Conservation (phyloP, 768 basidiomycete genomes). For the Clavulina sp. region DNA sequence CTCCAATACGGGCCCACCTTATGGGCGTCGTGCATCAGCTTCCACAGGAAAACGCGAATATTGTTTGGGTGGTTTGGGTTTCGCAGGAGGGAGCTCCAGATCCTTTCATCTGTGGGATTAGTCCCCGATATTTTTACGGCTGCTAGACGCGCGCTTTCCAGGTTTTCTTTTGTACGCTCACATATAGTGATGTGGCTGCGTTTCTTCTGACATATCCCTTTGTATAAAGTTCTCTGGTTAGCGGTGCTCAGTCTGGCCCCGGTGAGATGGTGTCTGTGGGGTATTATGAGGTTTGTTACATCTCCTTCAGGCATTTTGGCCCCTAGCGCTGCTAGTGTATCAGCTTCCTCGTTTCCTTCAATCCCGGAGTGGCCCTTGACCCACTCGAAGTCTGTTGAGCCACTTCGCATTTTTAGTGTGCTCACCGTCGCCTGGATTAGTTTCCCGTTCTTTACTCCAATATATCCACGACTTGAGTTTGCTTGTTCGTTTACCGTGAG, state of each 20-base stretch:
- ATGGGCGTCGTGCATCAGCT: too few species aligned
- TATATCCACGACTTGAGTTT: neutral
- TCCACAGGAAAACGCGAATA: neutral
- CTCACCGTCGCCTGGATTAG: neutral
- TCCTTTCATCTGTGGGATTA: neutral
- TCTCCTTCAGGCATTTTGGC: neutral
- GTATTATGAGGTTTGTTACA: neutral
- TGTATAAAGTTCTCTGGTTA: neutral
- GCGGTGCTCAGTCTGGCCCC: neutral
- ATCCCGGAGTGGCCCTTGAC: neutral
- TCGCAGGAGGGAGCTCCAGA: neutral
- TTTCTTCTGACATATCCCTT: neutral
- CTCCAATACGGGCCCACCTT: neutral
- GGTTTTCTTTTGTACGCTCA: neutral
- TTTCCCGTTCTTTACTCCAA: neutral
- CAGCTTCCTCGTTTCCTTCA: neutral
- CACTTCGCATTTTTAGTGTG: neutral
- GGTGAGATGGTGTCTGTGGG: neutral
- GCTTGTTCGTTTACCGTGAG: neutral
- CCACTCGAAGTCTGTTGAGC: neutral
- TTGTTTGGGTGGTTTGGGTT: neutral
- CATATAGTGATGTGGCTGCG: neutral
- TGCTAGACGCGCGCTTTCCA: neutral
- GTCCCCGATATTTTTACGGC: neutral
- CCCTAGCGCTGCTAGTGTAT: neutral